These are phyloP conservation scores for Achaetomiella virescens DNA, from an alignment of 495 filamentous ascomycete genomes.

Conservation along the genomic window DNA sequence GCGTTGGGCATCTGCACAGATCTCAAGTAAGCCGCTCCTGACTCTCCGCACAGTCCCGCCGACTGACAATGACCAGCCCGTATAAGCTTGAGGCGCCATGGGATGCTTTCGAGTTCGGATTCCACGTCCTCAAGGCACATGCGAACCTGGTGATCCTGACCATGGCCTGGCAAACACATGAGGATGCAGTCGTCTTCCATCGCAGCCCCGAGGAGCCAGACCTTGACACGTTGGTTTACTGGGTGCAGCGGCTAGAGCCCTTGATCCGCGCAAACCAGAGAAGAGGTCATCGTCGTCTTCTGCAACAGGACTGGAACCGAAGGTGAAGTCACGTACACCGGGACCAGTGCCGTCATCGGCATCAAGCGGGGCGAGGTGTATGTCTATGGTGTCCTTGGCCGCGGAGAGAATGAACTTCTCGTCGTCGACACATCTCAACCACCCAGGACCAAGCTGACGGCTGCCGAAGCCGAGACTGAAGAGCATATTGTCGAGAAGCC, in stretches of 20 bases:
- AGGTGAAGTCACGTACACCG: conserved; percentile 66
- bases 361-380: conserved; percentile 60
- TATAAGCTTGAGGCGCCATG: conserved; percentile 74
- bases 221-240: conserved; percentile 77
- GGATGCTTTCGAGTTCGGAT: conserved; percentile 79
- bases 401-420: conserved; percentile 57
- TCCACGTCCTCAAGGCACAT: conserved; percentile 57
- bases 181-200: conserved; percentile 42
- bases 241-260: conserved; percentile 77
- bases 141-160: conserved; percentile 71
- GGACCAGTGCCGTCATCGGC: conserved; percentile 76
- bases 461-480: conserved; percentile 9
- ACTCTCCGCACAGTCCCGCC: background rate
- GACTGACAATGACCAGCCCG: conserved; percentile 39
- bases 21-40: conserved; percentile 47
- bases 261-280: conserved; percentile 52
- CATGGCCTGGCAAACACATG: conserved; percentile 80
- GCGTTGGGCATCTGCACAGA: conserved; percentile 80
- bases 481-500: background rate
- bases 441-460: conserved; percentile 26
- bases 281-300: conserved; percentile 71
- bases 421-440: conserved; percentile 50
- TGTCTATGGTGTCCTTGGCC: conserved; percentile 64
- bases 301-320: conserved; percentile 77
- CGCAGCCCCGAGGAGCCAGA: conserved; percentile 55